These are phyloP conservation scores for Pisolithus sp. DNA, from an alignment of 768 basidiomycete genomes.

Conservation along the genomic window DNA sequence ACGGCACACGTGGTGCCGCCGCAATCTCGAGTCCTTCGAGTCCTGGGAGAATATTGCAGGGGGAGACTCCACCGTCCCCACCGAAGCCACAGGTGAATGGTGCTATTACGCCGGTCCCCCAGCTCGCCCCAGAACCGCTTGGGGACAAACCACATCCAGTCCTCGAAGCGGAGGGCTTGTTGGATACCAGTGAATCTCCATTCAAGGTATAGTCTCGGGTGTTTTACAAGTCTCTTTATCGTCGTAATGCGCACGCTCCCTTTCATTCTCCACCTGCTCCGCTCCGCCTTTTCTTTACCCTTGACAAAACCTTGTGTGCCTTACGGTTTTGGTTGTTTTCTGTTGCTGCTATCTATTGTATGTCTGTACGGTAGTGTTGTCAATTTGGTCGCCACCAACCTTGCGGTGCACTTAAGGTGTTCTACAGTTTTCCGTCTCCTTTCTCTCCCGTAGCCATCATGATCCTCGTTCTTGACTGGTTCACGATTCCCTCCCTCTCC, in stretches of 20 bases:
- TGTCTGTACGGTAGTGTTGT: conserved; percentile 22
- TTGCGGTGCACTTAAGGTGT: conserved; percentile 14
- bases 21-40: conserved; percentile 21
- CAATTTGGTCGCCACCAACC: conserved; percentile 5
- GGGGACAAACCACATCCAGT: conserved; percentile 51
- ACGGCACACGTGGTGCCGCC: conserved; percentile 28
- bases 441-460: conserved; percentile 26
- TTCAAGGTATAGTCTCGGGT: conserved; percentile 28
- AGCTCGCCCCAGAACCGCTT: conserved; percentile 43
- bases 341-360: conserved; percentile 26
- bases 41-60: conserved; percentile 22
- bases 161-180: conserved; percentile 55
- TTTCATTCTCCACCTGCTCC: conserved; percentile 1
- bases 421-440: conserved; percentile 13
- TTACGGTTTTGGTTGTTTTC: conserved; percentile 10
- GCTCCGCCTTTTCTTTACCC: conserved; percentile 4
- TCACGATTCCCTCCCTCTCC: conserved; percentile 27
- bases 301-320: conserved; percentile 3
- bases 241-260: neutral
- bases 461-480: conserved; percentile 21
- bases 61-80: conserved; percentile 40
- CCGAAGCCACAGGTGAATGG: conserved; percentile 43
- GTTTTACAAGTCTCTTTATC: neutral
- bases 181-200: conserved; percentile 61
- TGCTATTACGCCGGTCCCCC: conserved; percentile 39